Base-by-base conservation (phyloP, 495 filamentous ascomycete genomes). In the Podospora tetraspora region DNA sequence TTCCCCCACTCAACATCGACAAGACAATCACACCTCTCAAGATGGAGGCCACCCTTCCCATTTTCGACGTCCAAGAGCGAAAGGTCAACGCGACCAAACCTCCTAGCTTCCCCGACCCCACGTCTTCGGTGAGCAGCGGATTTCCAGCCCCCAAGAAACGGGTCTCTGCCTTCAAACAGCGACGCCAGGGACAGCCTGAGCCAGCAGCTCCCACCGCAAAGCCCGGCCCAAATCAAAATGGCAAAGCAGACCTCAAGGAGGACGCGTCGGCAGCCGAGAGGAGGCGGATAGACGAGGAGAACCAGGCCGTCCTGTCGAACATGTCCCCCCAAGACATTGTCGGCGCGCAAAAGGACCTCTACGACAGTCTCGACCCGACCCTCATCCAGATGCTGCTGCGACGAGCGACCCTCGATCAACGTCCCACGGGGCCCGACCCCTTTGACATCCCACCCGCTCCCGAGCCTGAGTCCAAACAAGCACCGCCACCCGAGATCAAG, bases 141-240 rank as follows among this genome's bases (percentile, higher is more conserved):
- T 98, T 97, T 69, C 95, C 95, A 27, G 86, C 86, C 58, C 94
- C 91, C 79, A 94, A 90, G 74, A 94, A 90, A 73, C 89, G 94
- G 57, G 80, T 78, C 0, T 96, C 92, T 7, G 85, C 89, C 30
- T 97, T 97, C 84, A 93, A 92, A 72, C 88, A 92, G 74, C 87
- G 86, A 71, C 82, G 84, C 68, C 80, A 84, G 29, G 58, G 63
- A 23, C 32, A 21, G 30, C 30, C 62, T 13, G 34, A 13, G 62
- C 32, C 43, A n/a, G 24, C n/a, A 57, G 62, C 25, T 57, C 12
- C 34, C 24, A 16, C 21, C 10, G 23, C 23, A 5, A 52, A 16
- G n/a, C 19, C 30, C 0, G 25, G 37, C 10, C 60, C 19, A 11
- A 27, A 13, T n/a, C 52, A 19, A 5, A 23, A 21, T 21, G 60